Base-by-base conservation (phyloP, 2,329 filamentous ascomycete genomes). In the Epichloe festucae region DNA sequence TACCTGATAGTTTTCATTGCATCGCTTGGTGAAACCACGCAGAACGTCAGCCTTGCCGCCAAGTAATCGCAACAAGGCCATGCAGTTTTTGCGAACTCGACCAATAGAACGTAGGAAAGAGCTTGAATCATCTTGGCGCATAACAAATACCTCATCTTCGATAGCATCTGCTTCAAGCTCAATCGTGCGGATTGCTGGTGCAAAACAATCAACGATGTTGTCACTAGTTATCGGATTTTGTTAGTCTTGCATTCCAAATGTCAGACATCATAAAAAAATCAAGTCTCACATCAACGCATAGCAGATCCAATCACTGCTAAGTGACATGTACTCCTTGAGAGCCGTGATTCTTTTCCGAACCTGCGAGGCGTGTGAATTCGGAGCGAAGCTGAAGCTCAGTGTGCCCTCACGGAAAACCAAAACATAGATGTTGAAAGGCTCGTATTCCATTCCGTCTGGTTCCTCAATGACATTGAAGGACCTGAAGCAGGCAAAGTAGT, bases 1-100 rank as follows among this genome's bases (percentile, higher is more conserved):
- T 49, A 97, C 87, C 58, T 88, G 86, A 73, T 95, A 97, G 57
- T 95, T 89, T 64, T 96, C 91, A 66, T 97, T 98, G 79, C 93
- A 98, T 49, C 94, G 88, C 74, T 98, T 98, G 49, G 93, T 94
- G 64, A 98, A 98, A 34, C 91, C 90, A 59, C 88, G 89, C 61
- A 98, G 89, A 53, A 98, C 93, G 66, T 98, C 93, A n/a, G 93
- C 93, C 69, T 98, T 98, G 63, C 91, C 91, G 51, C 91, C 91
- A 0, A 98, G 76, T 7, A 98, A 82, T 43, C 94, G 87, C 75
- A 96, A 86, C 58, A 98, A 75, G 44, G 85, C 87, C 81, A 97
- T 93, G 53, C 93, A 89, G 59, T 93, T 94, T 75, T 96, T 96
- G 61, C 93, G 88, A 53, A 89, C 86, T 51, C 85, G 84, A 57